Conservation (phyloP, 306 rosid species). For the Datisca glomerata region DNA sequence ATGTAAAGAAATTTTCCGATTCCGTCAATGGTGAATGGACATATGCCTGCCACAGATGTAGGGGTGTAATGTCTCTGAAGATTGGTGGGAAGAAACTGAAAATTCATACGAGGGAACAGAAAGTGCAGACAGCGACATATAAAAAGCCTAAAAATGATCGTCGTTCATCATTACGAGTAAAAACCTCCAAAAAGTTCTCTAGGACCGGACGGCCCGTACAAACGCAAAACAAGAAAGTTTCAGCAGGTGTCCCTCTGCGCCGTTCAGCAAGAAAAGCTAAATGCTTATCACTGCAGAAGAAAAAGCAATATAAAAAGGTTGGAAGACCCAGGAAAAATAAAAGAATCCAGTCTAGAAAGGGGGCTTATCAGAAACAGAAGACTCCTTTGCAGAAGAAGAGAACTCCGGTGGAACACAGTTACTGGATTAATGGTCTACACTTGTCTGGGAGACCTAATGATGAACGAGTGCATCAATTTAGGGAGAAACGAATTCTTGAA, state of each 20-base stretch:
- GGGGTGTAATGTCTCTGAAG: slow-evolving; percentile 27
- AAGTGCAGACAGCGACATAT: slow-evolving; percentile 27
- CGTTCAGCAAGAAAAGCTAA: slow-evolving; percentile 82
- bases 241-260: slow-evolving; percentile 54
- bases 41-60: slow-evolving; percentile 67
- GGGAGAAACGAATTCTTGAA: slow-evolving; percentile 37
- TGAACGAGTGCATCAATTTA: slow-evolving; percentile 53
- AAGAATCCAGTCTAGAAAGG: slow-evolving; percentile 34
- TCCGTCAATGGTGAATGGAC: slow-evolving; percentile 28
- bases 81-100: slow-evolving; percentile 34
- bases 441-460: slow-evolving; percentile 70
- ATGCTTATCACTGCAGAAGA: slow-evolving; percentile 37
- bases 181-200: slow-evolving; percentile 32
- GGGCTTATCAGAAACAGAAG: slow-evolving; percentile 31
- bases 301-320: slow-evolving; percentile 26
- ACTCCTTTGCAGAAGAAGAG: slow-evolving; percentile 41
- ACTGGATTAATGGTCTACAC: slow-evolving; percentile 83
- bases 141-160: slow-evolving; percentile 27
- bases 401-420: slow-evolving; percentile 35
- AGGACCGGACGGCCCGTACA: slow-evolving; percentile 33
- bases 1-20: slow-evolving; percentile 56
- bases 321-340: slow-evolving; percentile 46
- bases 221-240: slow-evolving; percentile 33
- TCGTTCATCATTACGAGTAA: slow-evolving; percentile 33
- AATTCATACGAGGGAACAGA: slow-evolving; percentile 32